Percentiles rank a stretch among this genome's conserved stretches.
Evolutionary conservation across 768 basidiomycete genomes (phyloP).

Genomic region (Trametes cubensis): DNA sequence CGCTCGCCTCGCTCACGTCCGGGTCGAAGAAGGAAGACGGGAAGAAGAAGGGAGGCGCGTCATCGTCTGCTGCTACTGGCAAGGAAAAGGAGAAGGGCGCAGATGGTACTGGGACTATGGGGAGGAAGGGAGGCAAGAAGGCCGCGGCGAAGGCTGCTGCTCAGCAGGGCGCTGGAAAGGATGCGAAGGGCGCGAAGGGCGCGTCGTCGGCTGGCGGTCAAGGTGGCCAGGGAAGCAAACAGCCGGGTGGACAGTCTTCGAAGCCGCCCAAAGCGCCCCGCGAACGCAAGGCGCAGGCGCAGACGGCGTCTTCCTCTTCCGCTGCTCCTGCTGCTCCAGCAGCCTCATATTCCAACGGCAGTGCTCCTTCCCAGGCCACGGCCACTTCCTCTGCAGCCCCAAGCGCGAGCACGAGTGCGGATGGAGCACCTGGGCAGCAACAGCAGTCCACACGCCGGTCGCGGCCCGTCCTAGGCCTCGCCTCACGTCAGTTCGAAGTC

Average conservation of each 20-base stretch:
- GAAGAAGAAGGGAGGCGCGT: conserved; percentile 38
- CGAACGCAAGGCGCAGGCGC: conserved; percentile 24
- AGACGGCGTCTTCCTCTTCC: conserved; percentile 18
- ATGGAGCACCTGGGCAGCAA: conserved; percentile 11
- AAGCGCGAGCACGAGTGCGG: conserved; percentile 20
- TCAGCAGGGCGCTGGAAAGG: conserved; percentile 1
- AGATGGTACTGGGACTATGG: conserved; percentile 27
- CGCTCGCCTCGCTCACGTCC: conserved; percentile 31
- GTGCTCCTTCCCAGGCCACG: not conserved
- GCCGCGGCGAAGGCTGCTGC: conserved; percentile 30
- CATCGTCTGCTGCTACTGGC: not conserved
- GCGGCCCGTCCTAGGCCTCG: conserved; percentile 65
- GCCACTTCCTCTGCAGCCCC: conserved; percentile 15
- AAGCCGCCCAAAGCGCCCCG: conserved; percentile 22
- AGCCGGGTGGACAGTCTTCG: conserved; percentile 5
- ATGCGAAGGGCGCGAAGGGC: conserved; percentile 6
- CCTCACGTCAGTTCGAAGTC: conserved; percentile 70
- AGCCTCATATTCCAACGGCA: not conserved
- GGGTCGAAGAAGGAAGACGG: conserved; percentile 44
- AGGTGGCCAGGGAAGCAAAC: not conserved
- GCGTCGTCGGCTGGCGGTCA: conserved; percentile 6
- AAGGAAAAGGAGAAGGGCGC: conserved; percentile 26
- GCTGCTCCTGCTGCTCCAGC: conserved; percentile 18
- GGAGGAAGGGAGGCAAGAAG: conserved; percentile 42
- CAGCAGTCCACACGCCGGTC: conserved; percentile 41